Conservation (phyloP, 2,329 filamentous ascomycete genomes). For the Scedosporium aurantiacum region DNA sequence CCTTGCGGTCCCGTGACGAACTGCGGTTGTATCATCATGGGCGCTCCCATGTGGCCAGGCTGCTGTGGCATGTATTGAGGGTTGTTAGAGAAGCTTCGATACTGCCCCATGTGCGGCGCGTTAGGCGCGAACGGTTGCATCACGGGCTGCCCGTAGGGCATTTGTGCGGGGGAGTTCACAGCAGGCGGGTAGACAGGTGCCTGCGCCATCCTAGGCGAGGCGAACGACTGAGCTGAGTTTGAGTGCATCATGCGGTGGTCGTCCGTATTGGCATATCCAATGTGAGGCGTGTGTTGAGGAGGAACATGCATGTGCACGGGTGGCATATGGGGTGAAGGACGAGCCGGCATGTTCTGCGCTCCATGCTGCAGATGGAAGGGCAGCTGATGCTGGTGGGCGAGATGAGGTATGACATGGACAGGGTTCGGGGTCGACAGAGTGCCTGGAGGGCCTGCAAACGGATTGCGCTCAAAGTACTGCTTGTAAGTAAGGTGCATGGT, state of each 20-base stretch:
- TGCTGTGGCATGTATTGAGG: constrained; percentile 62
- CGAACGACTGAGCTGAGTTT: constrained; percentile 72
- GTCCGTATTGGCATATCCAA: constrained; percentile 62
- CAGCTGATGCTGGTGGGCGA: constrained; percentile 74
- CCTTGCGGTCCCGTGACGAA: constrained; percentile 65
- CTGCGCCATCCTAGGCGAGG: constrained; percentile 68
- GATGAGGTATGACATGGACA: constrained; percentile 57
- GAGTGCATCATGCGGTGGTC: constrained; percentile 84
- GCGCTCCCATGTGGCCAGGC: constrained; percentile 57
- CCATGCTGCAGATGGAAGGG: constrained; percentile 73
- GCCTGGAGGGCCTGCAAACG: constrained; percentile 38
- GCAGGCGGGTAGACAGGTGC: constrained; percentile 58
- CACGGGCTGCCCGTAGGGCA: constrained; percentile 62
- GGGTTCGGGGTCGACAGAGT: constrained; percentile 51
- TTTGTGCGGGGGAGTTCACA: constrained; percentile 57
- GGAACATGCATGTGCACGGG: constrained; percentile 67
- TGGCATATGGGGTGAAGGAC: constrained; percentile 56
- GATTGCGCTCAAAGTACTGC: constrained; percentile 65
- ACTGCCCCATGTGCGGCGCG: constrained; percentile 59
- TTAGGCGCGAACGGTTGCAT: constrained; percentile 60
- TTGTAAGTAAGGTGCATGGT: constrained; percentile 59
- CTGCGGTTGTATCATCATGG: constrained; percentile 75
- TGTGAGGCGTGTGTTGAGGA: constrained; percentile 58
- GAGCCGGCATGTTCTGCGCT: constrained; percentile 53
- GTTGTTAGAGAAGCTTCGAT: constrained; percentile 59